These are phyloP conservation scores for Medicago arabica DNA, from an alignment of 306 rosid species.

Conservation along the genomic window DNA sequence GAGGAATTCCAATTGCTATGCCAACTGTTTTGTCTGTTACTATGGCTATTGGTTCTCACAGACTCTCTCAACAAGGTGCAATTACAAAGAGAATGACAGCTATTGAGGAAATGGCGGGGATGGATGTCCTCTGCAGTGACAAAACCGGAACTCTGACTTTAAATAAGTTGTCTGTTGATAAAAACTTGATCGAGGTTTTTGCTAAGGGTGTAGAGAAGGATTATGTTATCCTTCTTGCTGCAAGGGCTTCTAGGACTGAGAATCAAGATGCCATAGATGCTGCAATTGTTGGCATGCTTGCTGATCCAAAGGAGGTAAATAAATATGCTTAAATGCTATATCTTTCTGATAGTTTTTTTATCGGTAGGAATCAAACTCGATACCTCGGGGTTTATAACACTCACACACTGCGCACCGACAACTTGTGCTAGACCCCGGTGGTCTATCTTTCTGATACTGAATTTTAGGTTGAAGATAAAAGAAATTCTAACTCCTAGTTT, in stretches of 20 bases:
- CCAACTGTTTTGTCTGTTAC: constrained; percentile 99
- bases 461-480: neutral
- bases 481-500: constrained; percentile 3
- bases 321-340: constrained; percentile 29
- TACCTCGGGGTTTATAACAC: neutral
- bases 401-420: neutral
- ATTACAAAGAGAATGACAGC: constrained; percentile 99
- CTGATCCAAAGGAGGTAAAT: constrained; percentile 98
- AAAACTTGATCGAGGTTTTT: constrained; percentile 85
- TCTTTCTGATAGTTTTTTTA: neutral
- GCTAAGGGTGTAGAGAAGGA: constrained; percentile 92
- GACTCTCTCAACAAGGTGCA: constrained; percentile 98
- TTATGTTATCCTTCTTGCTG: constrained; percentile 82
- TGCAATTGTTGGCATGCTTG: constrained; percentile 98
- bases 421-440: neutral
- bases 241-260: constrained; percentile 97
- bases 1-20: constrained; percentile 99
- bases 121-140: constrained; percentile 99
- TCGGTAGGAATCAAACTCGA: neutral
- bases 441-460: neutral
- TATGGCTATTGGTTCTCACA: constrained; percentile 99
- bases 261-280: constrained; percentile 99
- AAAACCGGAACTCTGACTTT: constrained; percentile 96
- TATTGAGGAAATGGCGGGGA: constrained; percentile 99
- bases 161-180: constrained; percentile 86